Percentiles rank a stretch among this genome's conserved stretches.
Conservation (phyloP, 2,329 filamentous ascomycete genomes). For the Zasmidium citrigriseum region DNA sequence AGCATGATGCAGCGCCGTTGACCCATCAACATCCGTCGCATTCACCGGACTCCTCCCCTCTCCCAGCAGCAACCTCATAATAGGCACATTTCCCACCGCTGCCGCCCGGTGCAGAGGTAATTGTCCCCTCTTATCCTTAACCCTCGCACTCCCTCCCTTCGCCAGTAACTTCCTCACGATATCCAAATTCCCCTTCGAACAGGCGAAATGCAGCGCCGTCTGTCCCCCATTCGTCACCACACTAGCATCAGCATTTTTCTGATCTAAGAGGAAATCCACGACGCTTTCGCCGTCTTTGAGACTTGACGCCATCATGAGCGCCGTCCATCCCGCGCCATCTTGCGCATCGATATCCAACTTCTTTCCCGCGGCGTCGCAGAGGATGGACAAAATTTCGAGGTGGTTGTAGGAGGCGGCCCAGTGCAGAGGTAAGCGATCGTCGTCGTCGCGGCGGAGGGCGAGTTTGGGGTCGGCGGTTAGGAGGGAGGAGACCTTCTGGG, state of each 20-base stretch:
- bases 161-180: constrained; percentile 70
- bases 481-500: constrained; percentile 70
- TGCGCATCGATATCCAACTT: constrained; percentile 82
- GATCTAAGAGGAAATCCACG: constrained; percentile 63
- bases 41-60: constrained; percentile 79
- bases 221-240: constrained; percentile 73
- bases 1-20: constrained; percentile 86
- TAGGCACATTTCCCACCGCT: constrained; percentile 83
- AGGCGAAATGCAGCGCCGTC: constrained; percentile 87
- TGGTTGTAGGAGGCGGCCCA: constrained; percentile 90
- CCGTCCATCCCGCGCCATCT: constrained; percentile 80
- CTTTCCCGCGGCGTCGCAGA: constrained; percentile 61
- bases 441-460: constrained; percentile 72
- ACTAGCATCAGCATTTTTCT: constrained; percentile 71
- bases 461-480: constrained; percentile 77
- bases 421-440: constrained; percentile 87
- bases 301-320: constrained; percentile 79
- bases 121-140: constrained; percentile 85
- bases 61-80: constrained; percentile 72
- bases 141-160: constrained; percentile 73
- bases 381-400: constrained; percentile 69
- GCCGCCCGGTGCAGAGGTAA: constrained; percentile 89
- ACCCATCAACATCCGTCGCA: constrained; percentile 76
- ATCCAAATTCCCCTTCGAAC: constrained; percentile 86
- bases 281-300: constrained; percentile 71